These are phyloP conservation scores for Aspergillus campestris DNA, from an alignment of 495 filamentous ascomycete species.

Conservation along the genomic window DNA sequence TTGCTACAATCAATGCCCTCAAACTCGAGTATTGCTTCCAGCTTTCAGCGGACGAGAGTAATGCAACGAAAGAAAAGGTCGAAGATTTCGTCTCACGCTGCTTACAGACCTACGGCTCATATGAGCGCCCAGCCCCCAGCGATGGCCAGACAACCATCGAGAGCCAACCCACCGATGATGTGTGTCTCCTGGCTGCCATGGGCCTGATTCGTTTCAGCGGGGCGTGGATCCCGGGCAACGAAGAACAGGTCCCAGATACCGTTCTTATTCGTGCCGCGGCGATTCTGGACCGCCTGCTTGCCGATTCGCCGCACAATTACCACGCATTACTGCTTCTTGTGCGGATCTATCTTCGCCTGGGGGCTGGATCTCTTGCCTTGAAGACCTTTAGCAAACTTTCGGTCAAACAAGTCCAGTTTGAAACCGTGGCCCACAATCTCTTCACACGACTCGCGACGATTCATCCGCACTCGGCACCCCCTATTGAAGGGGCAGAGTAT, in stretches of 20 bases:
- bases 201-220: slow-evolving; percentile 37
- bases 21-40: slow-evolving; percentile 50
- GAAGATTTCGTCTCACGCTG: slow-evolving; percentile 41
- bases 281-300: slow-evolving; percentile 42
- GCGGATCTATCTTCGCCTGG: slow-evolving; percentile 45
- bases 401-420: slow-evolving; percentile 54
- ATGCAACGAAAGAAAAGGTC: slow-evolving; percentile 20
- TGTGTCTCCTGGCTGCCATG: slow-evolving; percentile 50
- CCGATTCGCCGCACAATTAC: slow-evolving; percentile 50
- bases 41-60: slow-evolving; percentile 32
- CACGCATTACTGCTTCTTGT: slow-evolving; percentile 47
- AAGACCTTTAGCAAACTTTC: slow-evolving; percentile 46
- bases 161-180: slow-evolving; percentile 49
- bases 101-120: slow-evolving; percentile 35
- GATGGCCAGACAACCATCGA: slow-evolving; percentile 35
- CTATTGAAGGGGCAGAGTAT: slow-evolving; percentile 31
- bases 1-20: slow-evolving; percentile 43
- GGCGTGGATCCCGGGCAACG: slow-evolving; percentile 9
- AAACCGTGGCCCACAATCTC: slow-evolving; percentile 49
- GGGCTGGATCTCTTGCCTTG: slow-evolving; percentile 45
- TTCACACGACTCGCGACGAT: slow-evolving; percentile 51
- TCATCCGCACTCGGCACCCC: slow-evolving; percentile 40
- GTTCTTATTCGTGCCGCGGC: slow-evolving; percentile 43
- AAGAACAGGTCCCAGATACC: slow-evolving; percentile 20
- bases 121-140: slow-evolving; percentile 10